Conservation (phyloP, 2,329 filamentous ascomycete genomes). For the Capronia americana region DNA sequence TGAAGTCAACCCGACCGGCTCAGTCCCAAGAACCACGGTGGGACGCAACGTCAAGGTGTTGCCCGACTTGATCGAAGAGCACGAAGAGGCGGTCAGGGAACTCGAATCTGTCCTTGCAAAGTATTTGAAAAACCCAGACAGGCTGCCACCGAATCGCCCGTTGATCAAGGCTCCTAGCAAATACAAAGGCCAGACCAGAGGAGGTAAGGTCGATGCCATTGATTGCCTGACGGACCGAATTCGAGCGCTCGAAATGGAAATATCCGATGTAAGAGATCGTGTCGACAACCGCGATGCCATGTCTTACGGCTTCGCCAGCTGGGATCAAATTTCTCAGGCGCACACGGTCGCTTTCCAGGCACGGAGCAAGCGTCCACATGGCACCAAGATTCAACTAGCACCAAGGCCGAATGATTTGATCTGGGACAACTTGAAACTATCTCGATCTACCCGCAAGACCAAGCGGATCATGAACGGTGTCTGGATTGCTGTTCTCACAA, state of each 20-base stretch:
- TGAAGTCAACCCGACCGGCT: slow-evolving; percentile 75
- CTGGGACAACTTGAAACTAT: slow-evolving; percentile 88
- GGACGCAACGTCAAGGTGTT: slow-evolving; percentile 91
- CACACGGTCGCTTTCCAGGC: slow-evolving; percentile 84
- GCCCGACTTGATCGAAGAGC: slow-evolving; percentile 81
- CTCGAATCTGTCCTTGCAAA: slow-evolving; percentile 85
- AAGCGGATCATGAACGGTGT: slow-evolving; percentile 79
- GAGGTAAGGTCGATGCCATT: slow-evolving; percentile 87
- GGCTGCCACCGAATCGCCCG: slow-evolving; percentile 77
- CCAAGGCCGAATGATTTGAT: slow-evolving; percentile 91
- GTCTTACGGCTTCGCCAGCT: slow-evolving; percentile 93
- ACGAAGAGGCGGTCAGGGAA: slow-evolving; percentile 78
- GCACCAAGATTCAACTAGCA: slow-evolving; percentile 77
- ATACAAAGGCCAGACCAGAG: slow-evolving; percentile 71
- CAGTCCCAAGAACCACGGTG: slow-evolving; percentile 79
- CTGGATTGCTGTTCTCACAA: slow-evolving; percentile 80
- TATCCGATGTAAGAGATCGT: slow-evolving; percentile 79
- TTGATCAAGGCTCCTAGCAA: slow-evolving; percentile 71
- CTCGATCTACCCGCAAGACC: slow-evolving; percentile 70
- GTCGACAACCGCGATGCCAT: slow-evolving; percentile 89
- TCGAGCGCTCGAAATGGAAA: slow-evolving; percentile 77
- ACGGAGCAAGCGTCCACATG: slow-evolving; percentile 79
- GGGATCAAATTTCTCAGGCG: slow-evolving; percentile 83
- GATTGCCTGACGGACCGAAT: slow-evolving; percentile 90
- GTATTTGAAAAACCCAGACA: slow-evolving; percentile 85